Evolutionary conservation across 31 red algal species (phyloP), one percentile per base, ranked within the genome.

Genomic region (Bonnemaisonia californica): DNA sequence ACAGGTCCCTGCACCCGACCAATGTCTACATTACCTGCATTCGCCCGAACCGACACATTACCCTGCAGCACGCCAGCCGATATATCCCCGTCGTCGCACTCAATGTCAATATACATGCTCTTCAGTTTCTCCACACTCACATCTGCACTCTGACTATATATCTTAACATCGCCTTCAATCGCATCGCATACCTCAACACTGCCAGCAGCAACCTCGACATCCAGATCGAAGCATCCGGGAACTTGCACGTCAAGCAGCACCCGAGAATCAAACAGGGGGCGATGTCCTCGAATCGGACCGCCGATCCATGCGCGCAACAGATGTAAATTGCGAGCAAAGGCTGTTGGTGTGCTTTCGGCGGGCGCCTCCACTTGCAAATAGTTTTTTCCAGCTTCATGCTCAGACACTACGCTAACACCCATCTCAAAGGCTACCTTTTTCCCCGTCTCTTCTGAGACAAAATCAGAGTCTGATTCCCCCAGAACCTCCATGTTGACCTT

Each of bases 31-130:
- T 58, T 48, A 5, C 87, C 87, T 13, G 30, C 57, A 23, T 69
- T 22, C 0, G 59, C 55, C 1, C 78, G 57, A 30, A 90, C 68
- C 38, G 35, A 37, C 36, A 82, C 78, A 60, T 90, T 75, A 2
- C 87, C 87, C 36, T 90, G 87, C 30, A 90, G 55, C 30, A 76
- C 55, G 26, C 68, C 77, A 0, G 70, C 87, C 61, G 55, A 70
- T 23, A 90, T 31, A 41, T 76, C 60, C 21, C 87, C 87, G 3
- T 90, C 60, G 28, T 55, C 39, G 21, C 56, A 61, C 37, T 90
- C 60, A 31, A 90, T 82, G 32, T 73, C 71, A n/a, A 80, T 69
- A 41, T 80, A 65, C 69, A 70, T 82, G 42, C 87, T 82, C 69
- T 80, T 80, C 39, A 90, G 57, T 45, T 81, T 80, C 16, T 67